A percentile compares a stretch with the other conserved stretches of the same genome.
phyloP scores from a whole-genome alignment of 108 stramenopile genomes.

The Cyclotella atomus region DNA sequence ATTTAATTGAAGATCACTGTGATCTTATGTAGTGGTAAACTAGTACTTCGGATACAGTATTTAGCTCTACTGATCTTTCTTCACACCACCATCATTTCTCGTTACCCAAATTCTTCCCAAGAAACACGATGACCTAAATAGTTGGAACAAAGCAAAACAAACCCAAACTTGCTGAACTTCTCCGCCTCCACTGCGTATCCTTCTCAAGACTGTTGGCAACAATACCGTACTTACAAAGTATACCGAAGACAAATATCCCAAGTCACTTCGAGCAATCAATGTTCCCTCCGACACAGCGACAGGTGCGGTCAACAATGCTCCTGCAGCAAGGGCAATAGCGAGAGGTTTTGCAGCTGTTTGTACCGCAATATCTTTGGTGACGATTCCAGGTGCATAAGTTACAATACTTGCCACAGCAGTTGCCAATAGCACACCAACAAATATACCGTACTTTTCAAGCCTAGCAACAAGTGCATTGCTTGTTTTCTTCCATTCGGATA shows the following conservation, averaged over 20 bases:
- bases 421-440: slow-evolving; percentile 64
- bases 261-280: slow-evolving; percentile 76
- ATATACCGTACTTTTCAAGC: slow-evolving; percentile 68
- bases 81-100: background rate
- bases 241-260: slow-evolving; percentile 70
- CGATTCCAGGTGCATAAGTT: slow-evolving; percentile 61
- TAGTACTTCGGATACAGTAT: too few relatives aligned
- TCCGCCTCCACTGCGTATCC: slow-evolving; percentile 65
- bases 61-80: background rate
- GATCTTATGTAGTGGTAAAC: too few relatives aligned
- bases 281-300: slow-evolving; percentile 89
- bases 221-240: slow-evolving; percentile 80
- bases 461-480: slow-evolving; percentile 37
- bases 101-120: slow-evolving; percentile 60
- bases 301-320: slow-evolving; percentile 78
- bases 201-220: slow-evolving; percentile 72
- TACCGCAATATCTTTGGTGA: slow-evolving; percentile 72
- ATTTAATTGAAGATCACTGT: too few relatives aligned
- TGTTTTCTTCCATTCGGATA: slow-evolving; percentile 60
- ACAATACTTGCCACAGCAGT: slow-evolving; percentile 68
- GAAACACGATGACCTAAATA: slow-evolving; percentile 81
- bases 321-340: slow-evolving; percentile 70
- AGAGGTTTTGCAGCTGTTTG: slow-evolving; percentile 78
- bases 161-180: slow-evolving; percentile 81
- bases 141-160: slow-evolving; percentile 83